These are phyloP conservation scores for Fusarium subglutinans DNA, from an alignment of 2,329 filamentous ascomycete species.

Conservation along the genomic window DNA sequence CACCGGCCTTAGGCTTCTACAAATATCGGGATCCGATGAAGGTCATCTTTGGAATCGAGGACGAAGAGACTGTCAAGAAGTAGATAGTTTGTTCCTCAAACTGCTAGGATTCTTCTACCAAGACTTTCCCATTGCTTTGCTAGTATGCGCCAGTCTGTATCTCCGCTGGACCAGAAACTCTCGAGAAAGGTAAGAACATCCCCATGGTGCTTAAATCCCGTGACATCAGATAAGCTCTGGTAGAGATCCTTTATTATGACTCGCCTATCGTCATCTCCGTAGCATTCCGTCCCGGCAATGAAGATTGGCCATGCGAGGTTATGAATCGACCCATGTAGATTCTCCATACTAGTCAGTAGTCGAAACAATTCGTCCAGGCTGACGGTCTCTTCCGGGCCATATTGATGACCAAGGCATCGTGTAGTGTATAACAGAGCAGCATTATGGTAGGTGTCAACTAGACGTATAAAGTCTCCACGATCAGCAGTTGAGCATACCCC, in stretches of 20 bases:
- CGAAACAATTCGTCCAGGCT: neutral
- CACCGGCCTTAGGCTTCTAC: neutral
- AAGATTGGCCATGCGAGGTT: neutral
- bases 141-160: neutral
- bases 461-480: neutral
- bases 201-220: rapidly evolving
- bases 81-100: rapidly evolving
- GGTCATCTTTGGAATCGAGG: neutral
- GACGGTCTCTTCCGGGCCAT: rapidly evolving
- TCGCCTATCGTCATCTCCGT: rapidly evolving
- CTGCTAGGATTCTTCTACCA: neutral
- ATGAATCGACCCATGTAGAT: neutral
- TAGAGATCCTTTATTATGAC: neutral
- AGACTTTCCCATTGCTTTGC: neutral
- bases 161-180: rapidly evolving
- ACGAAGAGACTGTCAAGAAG: neutral
- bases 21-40: neutral
- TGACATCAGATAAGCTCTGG: neutral
- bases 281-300: neutral
- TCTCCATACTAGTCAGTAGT: neutral
- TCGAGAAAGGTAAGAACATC: neutral
- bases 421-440: neutral
- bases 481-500: rapidly evolving
- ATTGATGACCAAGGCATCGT: neutral
- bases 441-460: neutral